Evolutionary conservation across 1,284 basidiomycete genomes (phyloP).

Genomic region (Trichosporon sp.): DNA sequence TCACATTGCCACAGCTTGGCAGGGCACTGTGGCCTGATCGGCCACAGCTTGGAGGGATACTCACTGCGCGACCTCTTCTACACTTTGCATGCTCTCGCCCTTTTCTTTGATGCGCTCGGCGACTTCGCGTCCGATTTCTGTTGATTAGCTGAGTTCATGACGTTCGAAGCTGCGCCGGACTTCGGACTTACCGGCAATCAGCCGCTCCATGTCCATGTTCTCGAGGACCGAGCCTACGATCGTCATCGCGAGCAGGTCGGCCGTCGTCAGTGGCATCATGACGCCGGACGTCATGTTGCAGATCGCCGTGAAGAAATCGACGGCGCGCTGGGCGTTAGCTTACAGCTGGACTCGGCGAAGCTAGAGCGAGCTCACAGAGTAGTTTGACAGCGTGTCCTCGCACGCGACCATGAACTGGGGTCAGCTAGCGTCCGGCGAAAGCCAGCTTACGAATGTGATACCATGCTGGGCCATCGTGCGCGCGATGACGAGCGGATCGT

Average conservation of each 20-base stretch:
- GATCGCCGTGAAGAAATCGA: conserved; percentile 92
- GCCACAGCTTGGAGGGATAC: conserved; percentile 5
- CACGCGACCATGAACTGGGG: conserved; percentile 92
- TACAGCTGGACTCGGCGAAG: conserved; percentile 7
- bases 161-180: too few species aligned
- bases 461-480: conserved; percentile 83
- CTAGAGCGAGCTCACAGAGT: conserved; percentile 70
- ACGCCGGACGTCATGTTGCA: conserved; percentile 86
- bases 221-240: conserved; percentile 93
- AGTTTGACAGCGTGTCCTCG: conserved; percentile 92
- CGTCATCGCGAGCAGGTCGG: conserved; percentile 90
- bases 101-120: conserved; percentile 80
- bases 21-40: neutral
- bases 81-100: conserved; percentile 65
- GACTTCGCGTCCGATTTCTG: conserved; percentile 85
- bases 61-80: conserved; percentile 83
- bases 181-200: conserved; percentile 56
- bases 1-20: neutral
- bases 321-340: conserved; percentile 62
- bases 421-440: conserved; percentile 10
- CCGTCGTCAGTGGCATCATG: conserved; percentile 93
- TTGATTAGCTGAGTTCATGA: conserved; percentile 4
- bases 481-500: conserved; percentile 83
- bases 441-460: conserved; percentile 65
- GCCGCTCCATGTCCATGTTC: conserved; percentile 96